A percentile compares a stretch with the other conserved stretches of the same genome.
Evolutionary conservation across 495 filamentous ascomycete genomes (phyloP).

Genomic region (Annulohypoxylon moriforme): DNA sequence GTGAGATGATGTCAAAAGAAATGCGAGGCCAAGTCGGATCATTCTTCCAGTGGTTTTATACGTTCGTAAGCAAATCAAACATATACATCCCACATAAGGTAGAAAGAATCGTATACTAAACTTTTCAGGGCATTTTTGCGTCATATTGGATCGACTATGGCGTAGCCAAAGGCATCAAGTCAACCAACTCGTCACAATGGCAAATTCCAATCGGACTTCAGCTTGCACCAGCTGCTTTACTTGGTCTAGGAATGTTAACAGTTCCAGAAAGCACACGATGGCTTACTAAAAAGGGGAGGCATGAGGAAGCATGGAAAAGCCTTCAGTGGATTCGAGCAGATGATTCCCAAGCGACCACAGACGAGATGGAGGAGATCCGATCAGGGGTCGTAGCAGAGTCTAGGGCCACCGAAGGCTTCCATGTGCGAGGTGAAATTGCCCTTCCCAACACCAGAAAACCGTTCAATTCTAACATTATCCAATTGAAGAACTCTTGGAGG

Average conservation of each 20-base stretch:
- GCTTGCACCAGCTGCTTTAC: constrained; percentile 56
- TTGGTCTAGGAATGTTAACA: constrained; percentile 59
- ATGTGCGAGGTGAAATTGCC: constrained; percentile 31
- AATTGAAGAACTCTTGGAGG: constrained; percentile 49
- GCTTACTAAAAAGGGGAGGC: constrained; percentile 59
- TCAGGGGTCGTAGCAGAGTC: constrained; percentile 52
- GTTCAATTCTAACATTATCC: constrained; percentile 15
- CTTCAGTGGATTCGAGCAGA: constrained; percentile 62
- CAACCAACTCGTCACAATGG: constrained; percentile 58
- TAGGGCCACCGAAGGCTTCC: constrained; percentile 44
- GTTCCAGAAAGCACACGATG: constrained; percentile 62
- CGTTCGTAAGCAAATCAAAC: constrained; percentile 38
- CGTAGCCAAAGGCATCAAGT: constrained; percentile 49
- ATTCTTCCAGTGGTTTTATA: constrained; percentile 55
- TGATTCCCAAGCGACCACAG: constrained; percentile 47
- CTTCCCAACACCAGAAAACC: background rate
- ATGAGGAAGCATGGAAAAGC: constrained; percentile 61
- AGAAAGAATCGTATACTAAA: background rate
- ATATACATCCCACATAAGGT: too few species aligned
- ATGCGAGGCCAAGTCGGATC: constrained; percentile 64
- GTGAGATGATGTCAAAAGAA: constrained; percentile 65
- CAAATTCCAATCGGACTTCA: constrained; percentile 65
- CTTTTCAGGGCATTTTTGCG: constrained; percentile 56
- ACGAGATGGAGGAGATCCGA: constrained; percentile 58
- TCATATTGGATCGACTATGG: constrained; percentile 67